Evolutionary conservation across 768 basidiomycete genomes (phyloP).

Genomic region (Podaxis sp.): DNA sequence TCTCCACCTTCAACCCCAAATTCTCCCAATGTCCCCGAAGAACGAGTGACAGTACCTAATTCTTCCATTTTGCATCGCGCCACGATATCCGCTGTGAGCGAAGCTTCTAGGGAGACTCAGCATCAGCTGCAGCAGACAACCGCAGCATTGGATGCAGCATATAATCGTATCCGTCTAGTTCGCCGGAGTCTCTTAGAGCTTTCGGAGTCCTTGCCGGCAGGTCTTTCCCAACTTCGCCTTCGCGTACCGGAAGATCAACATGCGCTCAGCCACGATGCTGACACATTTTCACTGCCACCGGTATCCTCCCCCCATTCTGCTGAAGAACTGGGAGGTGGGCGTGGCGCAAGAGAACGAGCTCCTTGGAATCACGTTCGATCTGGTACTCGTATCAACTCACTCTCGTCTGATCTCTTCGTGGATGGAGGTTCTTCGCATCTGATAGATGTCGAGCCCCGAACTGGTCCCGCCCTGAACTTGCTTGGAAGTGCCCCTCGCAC

Average conservation of each 20-base stretch:
- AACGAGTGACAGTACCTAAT: not conserved
- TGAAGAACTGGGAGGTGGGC: not conserved
- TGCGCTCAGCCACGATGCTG: constrained; percentile 36
- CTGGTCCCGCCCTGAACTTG: not conserved
- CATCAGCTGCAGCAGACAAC: constrained; percentile 45
- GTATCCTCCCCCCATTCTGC: not conserved
- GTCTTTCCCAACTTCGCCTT: constrained; percentile 12
- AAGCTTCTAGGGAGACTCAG: constrained; percentile 23
- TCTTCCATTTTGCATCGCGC: constrained; percentile 8
- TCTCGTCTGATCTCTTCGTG: not conserved
- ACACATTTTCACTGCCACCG: constrained; percentile 23
- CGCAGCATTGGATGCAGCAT: constrained; percentile 49
- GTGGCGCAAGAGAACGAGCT: constrained; percentile 1
- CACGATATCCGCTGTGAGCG: constrained; percentile 8
- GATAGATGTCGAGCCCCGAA: not conserved
- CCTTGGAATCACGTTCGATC: constrained; percentile 1
- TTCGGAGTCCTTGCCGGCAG: constrained; percentile 27
- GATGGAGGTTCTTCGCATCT: not conserved
- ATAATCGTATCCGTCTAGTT: constrained; percentile 50
- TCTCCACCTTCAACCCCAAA: constrained; percentile 23
- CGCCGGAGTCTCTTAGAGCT: constrained; percentile 46
- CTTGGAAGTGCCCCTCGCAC: not conserved
- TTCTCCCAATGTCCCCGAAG: constrained; percentile 16
- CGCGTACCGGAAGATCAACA: constrained; percentile 23
- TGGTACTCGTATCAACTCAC: not conserved